Base-by-base conservation (phyloP, 441 rosid species). In the Melianthus villosus region DNA sequence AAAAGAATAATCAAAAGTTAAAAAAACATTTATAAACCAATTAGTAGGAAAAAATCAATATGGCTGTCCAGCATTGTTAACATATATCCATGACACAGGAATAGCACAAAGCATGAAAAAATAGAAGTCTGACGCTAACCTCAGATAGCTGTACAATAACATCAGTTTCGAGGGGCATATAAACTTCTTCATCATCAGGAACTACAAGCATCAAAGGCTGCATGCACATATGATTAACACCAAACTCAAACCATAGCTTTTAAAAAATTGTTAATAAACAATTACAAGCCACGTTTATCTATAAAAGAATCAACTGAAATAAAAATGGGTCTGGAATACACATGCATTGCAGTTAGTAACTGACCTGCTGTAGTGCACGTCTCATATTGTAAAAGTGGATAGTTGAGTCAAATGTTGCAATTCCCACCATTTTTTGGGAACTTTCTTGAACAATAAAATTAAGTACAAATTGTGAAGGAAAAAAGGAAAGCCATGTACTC, bases 161-260 rank as follows among this genome's bases (percentile, higher is more conserved):
- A 67, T 79, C 94, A 44, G 82, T 72, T 60, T 79, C 68, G 32
- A 82, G 65, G 28, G 94, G 94, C 35, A 81, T 75, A 44, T 82
- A 82, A 15, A 82, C 94, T 64, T 82, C 94, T 71, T 75, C 68
- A 33, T 73, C 57, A 51, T 82, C 91, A 23, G 91, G 91, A 49
- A 82, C 80, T 40, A 82, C 69, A 34, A 82, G 79, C 94, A 79
- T 82, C 60, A 79, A 40, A 13, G 94, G 85, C 94, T 84, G 82
- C 73, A 70, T 31, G 53, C 25, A 34, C 43, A 44, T 29, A 9
- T 9, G 12, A 9, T n/a, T n/a, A n/a, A n/a, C n/a, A n/a, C n/a
- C n/a, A n/a, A n/a, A n/a, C n/a, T n/a, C n/a, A n/a, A n/a, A n/a
- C n/a, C n/a, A n/a, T n/a, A n/a, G n/a, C n/a, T n/a, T n/a, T n/a